Evolutionary conservation across 2,329 filamentous ascomycete species (phyloP).

Genomic region (Onygenales sp.): DNA sequence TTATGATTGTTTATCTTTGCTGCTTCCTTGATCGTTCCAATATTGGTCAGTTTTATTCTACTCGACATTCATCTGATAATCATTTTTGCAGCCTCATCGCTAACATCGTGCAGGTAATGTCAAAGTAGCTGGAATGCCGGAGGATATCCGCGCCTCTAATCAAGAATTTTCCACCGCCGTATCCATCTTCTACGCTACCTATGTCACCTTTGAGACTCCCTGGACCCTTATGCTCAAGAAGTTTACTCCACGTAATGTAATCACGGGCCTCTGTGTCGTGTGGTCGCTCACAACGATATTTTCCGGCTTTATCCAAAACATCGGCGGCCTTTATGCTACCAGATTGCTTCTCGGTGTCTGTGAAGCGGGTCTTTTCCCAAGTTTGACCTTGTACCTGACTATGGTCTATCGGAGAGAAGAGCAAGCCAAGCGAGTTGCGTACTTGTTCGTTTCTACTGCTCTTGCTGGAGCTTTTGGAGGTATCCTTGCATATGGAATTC

Average conservation of each 20-base stretch:
- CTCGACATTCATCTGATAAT: not conserved
- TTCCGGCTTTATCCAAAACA: constrained; percentile 37
- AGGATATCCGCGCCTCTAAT: constrained; percentile 33
- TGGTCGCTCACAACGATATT: constrained; percentile 44
- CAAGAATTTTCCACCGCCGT: constrained; percentile 40
- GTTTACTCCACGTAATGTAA: constrained; percentile 32
- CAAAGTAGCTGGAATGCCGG: constrained; percentile 37
- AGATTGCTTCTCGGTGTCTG: constrained; percentile 30
- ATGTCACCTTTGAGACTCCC: constrained; percentile 41
- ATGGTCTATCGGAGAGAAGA: constrained; percentile 34
- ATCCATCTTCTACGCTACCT: constrained; percentile 44
- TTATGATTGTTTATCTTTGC: constrained; percentile 47
- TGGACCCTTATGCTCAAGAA: constrained; percentile 41
- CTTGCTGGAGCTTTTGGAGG: constrained; percentile 33
- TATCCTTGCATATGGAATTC: constrained; percentile 27
- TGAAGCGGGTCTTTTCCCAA: constrained; percentile 32
- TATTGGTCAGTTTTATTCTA: constrained; percentile 31
- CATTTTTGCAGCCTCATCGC: not conserved
- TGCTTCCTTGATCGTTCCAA: constrained; percentile 48
- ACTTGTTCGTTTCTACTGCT: constrained; percentile 31
- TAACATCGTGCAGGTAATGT: constrained; percentile 33
- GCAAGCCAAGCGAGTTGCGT: constrained; percentile 32
- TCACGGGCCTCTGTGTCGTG: constrained; percentile 32
- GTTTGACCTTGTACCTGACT: constrained; percentile 30
- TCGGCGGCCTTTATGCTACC: constrained; percentile 32